Conservation (phyloP, 2,329 filamentous ascomycete genomes). For the Immersiporthe knoxdaviesiana region DNA sequence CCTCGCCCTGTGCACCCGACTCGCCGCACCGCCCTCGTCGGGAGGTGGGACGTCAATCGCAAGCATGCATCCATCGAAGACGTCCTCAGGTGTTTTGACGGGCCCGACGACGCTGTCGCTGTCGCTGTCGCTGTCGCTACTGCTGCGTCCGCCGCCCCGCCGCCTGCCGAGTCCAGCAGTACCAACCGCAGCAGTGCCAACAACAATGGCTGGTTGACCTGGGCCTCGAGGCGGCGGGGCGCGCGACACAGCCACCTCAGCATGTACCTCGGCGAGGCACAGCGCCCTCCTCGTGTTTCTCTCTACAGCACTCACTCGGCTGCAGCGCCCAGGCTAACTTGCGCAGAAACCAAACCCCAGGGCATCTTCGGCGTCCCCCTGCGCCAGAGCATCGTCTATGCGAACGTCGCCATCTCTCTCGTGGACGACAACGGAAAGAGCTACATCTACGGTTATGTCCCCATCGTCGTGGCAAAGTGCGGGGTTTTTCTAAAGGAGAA, state of each 20-base stretch:
- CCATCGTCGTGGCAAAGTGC: constrained; percentile 97
- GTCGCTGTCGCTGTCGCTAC: background rate
- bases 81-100: constrained; percentile 6
- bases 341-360: constrained; percentile 54
- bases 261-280: background rate
- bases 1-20: constrained; percentile 12
- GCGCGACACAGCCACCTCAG: background rate
- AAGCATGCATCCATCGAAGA: constrained; percentile 12
- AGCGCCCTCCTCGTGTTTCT: background rate
- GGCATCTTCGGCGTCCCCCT: constrained; percentile 96
- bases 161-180: constrained; percentile 4
- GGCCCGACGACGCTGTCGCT: background rate
- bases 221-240: constrained; percentile 7
- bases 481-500: constrained; percentile 98
- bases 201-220: constrained; percentile 18
- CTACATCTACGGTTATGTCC: constrained; percentile 98
- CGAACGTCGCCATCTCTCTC: constrained; percentile 96
- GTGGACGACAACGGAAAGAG: constrained; percentile 90
- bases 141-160: no score
- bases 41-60: background rate
- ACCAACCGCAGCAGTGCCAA: constrained; percentile 5
- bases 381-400: constrained; percentile 92
- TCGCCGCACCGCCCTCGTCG: constrained; percentile 8
- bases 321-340: constrained; percentile 31
- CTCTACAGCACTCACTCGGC: constrained; percentile 1